Evolutionary conservation across 1,284 basidiomycete species (phyloP).

Genomic region (Leccinum griseonigrum): DNA sequence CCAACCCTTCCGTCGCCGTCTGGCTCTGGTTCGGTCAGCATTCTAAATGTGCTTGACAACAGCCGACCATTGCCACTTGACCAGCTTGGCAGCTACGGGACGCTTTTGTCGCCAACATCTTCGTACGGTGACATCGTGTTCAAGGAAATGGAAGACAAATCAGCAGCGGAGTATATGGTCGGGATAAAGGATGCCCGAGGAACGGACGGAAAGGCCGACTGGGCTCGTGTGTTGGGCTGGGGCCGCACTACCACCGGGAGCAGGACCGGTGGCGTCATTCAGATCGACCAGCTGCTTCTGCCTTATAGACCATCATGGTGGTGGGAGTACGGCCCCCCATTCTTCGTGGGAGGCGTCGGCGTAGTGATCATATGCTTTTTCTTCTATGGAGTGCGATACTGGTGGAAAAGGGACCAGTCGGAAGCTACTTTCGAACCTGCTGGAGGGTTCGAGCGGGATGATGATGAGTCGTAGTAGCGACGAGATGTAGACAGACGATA

Average conservation of each 20-base stretch:
- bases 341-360: constrained; percentile 58
- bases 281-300: constrained; percentile 79
- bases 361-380: constrained; percentile 60
- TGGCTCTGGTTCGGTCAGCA: constrained; percentile 22
- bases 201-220: constrained; percentile 65
- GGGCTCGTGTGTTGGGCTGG: constrained; percentile 76
- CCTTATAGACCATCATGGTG: constrained; percentile 89
- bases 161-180: constrained; percentile 57
- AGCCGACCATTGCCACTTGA: constrained; percentile 71
- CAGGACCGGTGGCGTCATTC: constrained; percentile 77
- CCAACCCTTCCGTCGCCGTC: constrained; percentile 42
- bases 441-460: constrained; percentile 70
- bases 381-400: constrained; percentile 62
- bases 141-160: constrained; percentile 51
- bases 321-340: too few species aligned
- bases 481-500: background rate
- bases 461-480: constrained; percentile 39
- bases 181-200: constrained; percentile 90
- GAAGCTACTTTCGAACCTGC: constrained; percentile 84
- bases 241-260: constrained; percentile 74
- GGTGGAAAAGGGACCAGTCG: constrained; percentile 71
- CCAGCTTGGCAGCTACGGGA: constrained; percentile 68
- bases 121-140: constrained; percentile 83
- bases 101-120: constrained; percentile 60
- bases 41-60: constrained; percentile 48